These are phyloP conservation scores for Sclerotinia nivalis DNA, from an alignment of 2,329 filamentous ascomycete species.

Conservation along the genomic window DNA sequence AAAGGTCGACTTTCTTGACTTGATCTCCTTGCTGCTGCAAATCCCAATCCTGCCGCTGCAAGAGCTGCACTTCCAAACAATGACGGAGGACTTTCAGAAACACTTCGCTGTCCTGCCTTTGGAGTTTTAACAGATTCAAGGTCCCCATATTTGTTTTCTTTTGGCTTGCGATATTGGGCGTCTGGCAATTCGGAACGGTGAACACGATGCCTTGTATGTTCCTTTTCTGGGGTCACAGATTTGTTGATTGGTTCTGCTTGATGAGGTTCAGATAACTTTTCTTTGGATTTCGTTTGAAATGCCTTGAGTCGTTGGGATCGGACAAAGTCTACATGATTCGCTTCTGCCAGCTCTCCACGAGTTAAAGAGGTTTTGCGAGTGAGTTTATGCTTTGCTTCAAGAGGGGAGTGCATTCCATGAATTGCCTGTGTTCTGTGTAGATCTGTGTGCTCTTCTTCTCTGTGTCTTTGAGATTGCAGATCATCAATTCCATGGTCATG, in stretches of 20 bases:
- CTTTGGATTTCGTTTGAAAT: slow-evolving; percentile 24
- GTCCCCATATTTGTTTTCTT: slow-evolving; percentile 36
- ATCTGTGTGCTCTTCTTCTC: slow-evolving; percentile 29
- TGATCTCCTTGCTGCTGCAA: slow-evolving; percentile 37
- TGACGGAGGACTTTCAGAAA: slow-evolving; percentile 29
- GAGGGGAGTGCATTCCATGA: slow-evolving; percentile 25
- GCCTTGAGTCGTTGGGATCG: slow-evolving; percentile 29
- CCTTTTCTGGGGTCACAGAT: slow-evolving; percentile 23
- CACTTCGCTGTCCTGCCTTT: slow-evolving; percentile 33
- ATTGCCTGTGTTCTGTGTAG: slow-evolving; percentile 33
- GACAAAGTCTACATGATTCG: slow-evolving; percentile 23
- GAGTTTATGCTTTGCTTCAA: slow-evolving; percentile 14
- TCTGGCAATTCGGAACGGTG: slow-evolving; percentile 35
- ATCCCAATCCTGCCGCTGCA: slow-evolving; percentile 36
- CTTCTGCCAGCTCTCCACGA: slow-evolving; percentile 23
- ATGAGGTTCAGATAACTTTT: slow-evolving; percentile 31
- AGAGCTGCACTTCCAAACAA: slow-evolving; percentile 35
- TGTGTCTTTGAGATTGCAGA: slow-evolving; percentile 29
- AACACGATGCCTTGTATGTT: slow-evolving; percentile 33
- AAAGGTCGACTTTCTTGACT: slow-evolving; percentile 39
- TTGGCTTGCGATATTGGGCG: slow-evolving; percentile 29
- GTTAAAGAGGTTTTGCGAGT: slow-evolving; percentile 29
- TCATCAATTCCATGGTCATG: slow-evolving; percentile 24
- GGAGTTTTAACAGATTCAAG: slow-evolving; percentile 33
- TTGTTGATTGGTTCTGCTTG: slow-evolving; percentile 31